phyloP scores from a whole-genome alignment of 2,329 filamentous ascomycete species.

The Pestalotiopsis sp. region DNA sequence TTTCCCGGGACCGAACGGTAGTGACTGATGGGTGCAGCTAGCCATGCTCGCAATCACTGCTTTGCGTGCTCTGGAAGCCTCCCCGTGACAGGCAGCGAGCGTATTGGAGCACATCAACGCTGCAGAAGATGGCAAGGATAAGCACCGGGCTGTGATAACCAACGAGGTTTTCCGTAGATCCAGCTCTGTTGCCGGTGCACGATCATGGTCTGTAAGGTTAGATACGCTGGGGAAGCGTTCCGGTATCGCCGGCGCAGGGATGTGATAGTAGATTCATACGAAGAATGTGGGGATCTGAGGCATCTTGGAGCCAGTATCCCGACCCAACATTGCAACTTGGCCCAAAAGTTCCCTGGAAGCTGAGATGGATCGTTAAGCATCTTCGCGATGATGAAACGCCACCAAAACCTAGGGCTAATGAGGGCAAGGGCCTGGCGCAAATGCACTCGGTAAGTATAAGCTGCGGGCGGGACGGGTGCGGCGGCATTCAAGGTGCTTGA shows the following conservation, averaged over 20 bases:
- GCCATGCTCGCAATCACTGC: background rate
- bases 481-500: background rate
- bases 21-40: background rate
- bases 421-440: background rate
- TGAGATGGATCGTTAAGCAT: background rate
- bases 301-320: background rate
- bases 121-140: background rate
- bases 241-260: conserved; percentile 12
- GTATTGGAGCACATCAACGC: background rate
- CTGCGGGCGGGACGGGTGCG: background rate
- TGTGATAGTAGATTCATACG: conserved; percentile 4
- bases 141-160: background rate
- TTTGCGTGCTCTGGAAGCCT: background rate
- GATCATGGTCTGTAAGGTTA: conserved; percentile 1
- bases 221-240: conserved; percentile 9
- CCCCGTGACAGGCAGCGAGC: background rate
- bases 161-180: background rate
- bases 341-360: background rate
- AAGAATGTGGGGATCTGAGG: background rate
- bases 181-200: conserved; percentile 2
- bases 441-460: background rate
- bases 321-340: background rate
- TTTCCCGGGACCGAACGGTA: background rate
- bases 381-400: background rate
- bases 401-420: background rate